Evolutionary conservation across 371 early-diverging fungal species (phyloP), one percentile per base, ranked within the genome.

Genomic region (Basidiobolus heterosporus): DNA sequence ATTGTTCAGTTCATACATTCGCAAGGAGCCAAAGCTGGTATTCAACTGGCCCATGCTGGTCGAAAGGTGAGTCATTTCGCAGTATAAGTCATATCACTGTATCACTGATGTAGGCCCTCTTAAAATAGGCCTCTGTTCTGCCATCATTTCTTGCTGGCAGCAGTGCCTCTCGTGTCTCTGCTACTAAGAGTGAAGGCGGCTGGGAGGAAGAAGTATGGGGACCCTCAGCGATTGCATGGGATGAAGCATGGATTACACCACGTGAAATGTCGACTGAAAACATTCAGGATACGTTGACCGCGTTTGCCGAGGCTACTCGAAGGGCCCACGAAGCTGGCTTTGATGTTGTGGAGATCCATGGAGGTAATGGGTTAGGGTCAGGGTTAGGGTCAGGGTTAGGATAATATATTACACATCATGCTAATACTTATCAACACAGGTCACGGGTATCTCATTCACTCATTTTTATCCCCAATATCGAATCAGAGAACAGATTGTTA

Each of bases 261-360:
- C 58, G 60, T 20, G 85, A 74, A 19, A 54, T 88, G 39, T 61
- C 74, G 3, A 45, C 65, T 1, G 67, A 69, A 16, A 74, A 85
- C 39, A 88, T 94, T 36, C 48, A 64, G 8, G 58, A 62, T 0
- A 37, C 77, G 14, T 60, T 69, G 11, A 52, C 67, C 35, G 70
- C 69, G 18, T 94, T 82, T 64, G 81, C 53, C 0, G 69, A 72
- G 4, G 80, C 86, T 24, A 84, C 88, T 9, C 47, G 58, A 35
- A 71, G 85, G 17, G 80, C 85, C 9, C 66, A 73, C 13, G 60
- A 75, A 49, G 86, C 83, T 5, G 92, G 87, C 0, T 80, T 89
- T 57, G 88, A 94, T 41, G 77, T 75, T 0, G 54, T 91, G 17
- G 91, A 94, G 61, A 66, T 94, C 38, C 93, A 94, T 51, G 74